Conservation (phyloP, 495 filamentous ascomycete genomes). For the Pyrenula massariospora region DNA sequence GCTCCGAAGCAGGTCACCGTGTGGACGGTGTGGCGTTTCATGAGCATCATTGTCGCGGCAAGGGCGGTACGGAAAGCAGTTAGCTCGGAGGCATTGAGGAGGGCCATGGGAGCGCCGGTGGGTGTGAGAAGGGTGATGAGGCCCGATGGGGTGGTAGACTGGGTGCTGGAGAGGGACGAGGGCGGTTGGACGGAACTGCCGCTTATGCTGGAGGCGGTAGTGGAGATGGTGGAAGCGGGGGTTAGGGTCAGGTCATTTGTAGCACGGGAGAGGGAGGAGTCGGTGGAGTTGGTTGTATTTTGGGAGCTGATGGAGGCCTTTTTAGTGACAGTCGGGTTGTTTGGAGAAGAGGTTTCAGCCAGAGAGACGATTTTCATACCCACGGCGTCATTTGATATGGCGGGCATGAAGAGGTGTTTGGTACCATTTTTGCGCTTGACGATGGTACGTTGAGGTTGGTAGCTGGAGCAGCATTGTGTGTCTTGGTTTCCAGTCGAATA, state of each 20-base stretch:
- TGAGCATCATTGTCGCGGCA: conserved; percentile 61
- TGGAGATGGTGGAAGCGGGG: conserved; percentile 12
- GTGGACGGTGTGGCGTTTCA: conserved; percentile 54
- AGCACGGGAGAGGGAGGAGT: conserved; percentile 27
- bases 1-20: conserved; percentile 79
- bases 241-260: conserved; percentile 25
- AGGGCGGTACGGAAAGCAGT: conserved; percentile 93
- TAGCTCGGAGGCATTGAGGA: conserved; percentile 75
- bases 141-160: conserved; percentile 59
- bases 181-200: conserved; percentile 12
- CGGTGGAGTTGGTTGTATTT: conserved; percentile 11
- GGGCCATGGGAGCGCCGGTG: conserved; percentile 56
- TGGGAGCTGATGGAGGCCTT: conserved; percentile 3
- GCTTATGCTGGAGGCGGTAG: conserved; percentile 18
- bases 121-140: conserved; percentile 63
- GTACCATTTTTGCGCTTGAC: conserved; percentile 58
- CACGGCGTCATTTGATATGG: conserved; percentile 41
- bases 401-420: conserved; percentile 90
- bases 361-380: conserved; percentile 54
- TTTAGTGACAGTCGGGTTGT: background rate
- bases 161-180: conserved; percentile 22
- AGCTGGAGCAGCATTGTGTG: conserved; percentile 44
- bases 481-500: conserved; percentile 63
- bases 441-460: conserved; percentile 68
- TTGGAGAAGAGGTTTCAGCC: background rate